phyloP scores from a whole-genome alignment of 805 yeast species.

The Pichia paraexigua region DNA sequence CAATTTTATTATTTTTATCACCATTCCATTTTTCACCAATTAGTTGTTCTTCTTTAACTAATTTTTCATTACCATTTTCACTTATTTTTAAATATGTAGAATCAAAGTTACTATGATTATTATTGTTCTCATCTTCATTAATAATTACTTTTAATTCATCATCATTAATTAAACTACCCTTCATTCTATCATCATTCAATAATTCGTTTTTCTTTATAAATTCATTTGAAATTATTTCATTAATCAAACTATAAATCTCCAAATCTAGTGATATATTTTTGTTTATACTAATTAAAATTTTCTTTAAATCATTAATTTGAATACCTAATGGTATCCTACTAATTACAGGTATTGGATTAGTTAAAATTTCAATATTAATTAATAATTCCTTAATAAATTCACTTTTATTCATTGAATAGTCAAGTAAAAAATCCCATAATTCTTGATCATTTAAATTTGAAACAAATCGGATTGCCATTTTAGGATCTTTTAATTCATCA shows the following conservation, averaged over 20 bases:
- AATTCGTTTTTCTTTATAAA: constrained; percentile 31
- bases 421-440: constrained; percentile 72
- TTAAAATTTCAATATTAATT: constrained; percentile 54
- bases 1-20: constrained; percentile 24
- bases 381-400: constrained; percentile 69
- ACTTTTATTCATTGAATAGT: constrained; percentile 64
- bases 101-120: constrained; percentile 1
- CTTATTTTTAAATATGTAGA: constrained; percentile 5
- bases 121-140: neutral
- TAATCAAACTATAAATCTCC: constrained; percentile 47
- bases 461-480: constrained; percentile 74
- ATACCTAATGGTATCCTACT: constrained; percentile 53
- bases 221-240: constrained; percentile 47
- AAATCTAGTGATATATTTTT: constrained; percentile 51
- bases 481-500: constrained; percentile 69
- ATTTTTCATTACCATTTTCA: neutral
- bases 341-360: constrained; percentile 65
- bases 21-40: constrained; percentile 29
- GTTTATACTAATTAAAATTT: constrained; percentile 52
- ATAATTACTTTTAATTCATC: constrained; percentile 4
- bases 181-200: constrained; percentile 23
- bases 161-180: constrained; percentile 29
- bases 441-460: constrained; percentile 58
- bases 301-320: constrained; percentile 57
- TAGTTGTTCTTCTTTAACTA: constrained; percentile 26